These are phyloP conservation scores for Cladorrhinum sp. DNA, from an alignment of 2,329 filamentous ascomycete species.

Conservation along the genomic window DNA sequence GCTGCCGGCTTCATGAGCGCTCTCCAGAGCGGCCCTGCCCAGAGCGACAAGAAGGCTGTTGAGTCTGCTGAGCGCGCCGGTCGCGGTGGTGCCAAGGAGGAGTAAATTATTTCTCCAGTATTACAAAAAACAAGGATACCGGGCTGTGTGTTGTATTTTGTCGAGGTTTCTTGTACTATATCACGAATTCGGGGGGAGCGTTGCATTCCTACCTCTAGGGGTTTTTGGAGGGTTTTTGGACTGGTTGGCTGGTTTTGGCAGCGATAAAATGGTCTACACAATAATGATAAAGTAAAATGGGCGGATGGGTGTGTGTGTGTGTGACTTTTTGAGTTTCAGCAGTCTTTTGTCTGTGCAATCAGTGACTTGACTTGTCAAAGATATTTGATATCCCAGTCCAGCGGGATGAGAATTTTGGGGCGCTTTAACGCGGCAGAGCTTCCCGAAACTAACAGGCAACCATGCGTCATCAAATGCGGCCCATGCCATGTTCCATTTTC, in stretches of 20 bases:
- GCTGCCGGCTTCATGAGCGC: constrained; percentile 77
- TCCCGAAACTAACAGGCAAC: not conserved
- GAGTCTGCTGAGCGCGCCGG: constrained; percentile 75
- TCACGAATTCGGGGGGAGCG: not conserved
- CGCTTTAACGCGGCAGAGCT: not conserved
- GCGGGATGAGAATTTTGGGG: too few species aligned
- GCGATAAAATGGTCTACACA: not conserved
- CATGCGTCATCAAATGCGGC: not conserved
- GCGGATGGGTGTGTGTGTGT: not conserved
- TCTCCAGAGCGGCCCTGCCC: constrained; percentile 68
- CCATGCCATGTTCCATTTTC: not conserved
- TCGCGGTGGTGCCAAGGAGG: constrained; percentile 68
- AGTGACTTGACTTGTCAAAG: not conserved
- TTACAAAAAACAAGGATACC: constrained; percentile 7
- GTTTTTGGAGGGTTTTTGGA: not conserved
- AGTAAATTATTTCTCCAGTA: too few species aligned
- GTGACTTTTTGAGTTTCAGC: too few species aligned
- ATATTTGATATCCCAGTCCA: not conserved
- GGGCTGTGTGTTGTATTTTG: not conserved
- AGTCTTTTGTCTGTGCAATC: not conserved
- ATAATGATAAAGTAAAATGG: not conserved
- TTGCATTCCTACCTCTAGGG: not conserved
- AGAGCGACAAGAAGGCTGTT: constrained; percentile 89
- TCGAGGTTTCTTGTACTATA: constrained; percentile 14
- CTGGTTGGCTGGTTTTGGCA: not conserved